Base-by-base conservation (phyloP, 805 yeast species). In the Ogataea pini region DNA sequence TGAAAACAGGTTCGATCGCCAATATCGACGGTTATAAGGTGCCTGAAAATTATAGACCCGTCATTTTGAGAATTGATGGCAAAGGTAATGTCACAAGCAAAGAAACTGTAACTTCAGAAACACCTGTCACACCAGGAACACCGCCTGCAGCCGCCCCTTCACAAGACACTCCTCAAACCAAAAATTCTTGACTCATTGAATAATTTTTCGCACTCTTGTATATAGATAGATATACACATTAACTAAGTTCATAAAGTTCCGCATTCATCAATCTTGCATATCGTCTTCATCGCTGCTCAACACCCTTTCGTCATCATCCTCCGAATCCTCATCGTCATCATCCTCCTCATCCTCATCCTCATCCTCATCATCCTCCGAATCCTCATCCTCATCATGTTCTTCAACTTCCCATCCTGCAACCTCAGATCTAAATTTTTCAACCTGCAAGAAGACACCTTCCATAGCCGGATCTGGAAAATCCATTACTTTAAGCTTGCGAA, bases 11-110 rank as follows among this genome's bases (percentile, higher is more conserved):
- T 43, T 67, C 73, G 47, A 62, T 65, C 36, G 39, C 55, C 28
- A 63, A 69, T 58, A 49, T 76, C 1, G 82, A 78, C 27, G 84
- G 79, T 49, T 79, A 76, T 43, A 45, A 45, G 17, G 70, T 67
- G 19, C 74, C 79, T 1, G 78, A 83, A 0, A 78, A 72, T 17
- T 65, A 71, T 43, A 68, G 69, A 25, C 84, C 86, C 2, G 57
- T 64, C 19, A 68, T 77, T 8, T 63, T 80, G 40, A 70, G 71
- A 45, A 55, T 73, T 13, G 72, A 65, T 33, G 65, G 48, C 16
- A 47, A 55, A 32, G 61, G 63, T 2, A 50, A 51, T 38, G 52
- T 52, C 16, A 39, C 45, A 13, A 31, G 33, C 19, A 44, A 39
- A n/a, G 19, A 29, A 7, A 8, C 18, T n/a, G 17, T 10, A 19